phyloP scores from a whole-genome alignment of 1,139 yeast genomes.

The Pneumocystis wakefieldiae region DNA sequence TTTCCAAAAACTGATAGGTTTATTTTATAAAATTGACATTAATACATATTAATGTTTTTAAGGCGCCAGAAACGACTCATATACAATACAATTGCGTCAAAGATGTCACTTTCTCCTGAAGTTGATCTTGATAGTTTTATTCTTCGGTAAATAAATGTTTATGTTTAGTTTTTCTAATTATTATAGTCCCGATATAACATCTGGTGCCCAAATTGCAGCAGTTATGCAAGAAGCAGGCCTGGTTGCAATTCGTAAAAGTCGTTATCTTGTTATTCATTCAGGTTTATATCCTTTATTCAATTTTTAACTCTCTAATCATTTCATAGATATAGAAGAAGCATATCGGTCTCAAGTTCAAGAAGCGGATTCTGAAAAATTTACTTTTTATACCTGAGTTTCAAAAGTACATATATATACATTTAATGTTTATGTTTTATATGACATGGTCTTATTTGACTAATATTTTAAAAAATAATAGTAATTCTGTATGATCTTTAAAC shows the following conservation, averaged over 20 bases:
- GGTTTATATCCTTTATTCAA: not conserved
- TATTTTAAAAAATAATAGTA: not conserved
- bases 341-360: constrained; percentile 92
- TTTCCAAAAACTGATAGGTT: constrained; percentile 38
- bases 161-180: not conserved
- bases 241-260: constrained; percentile 91
- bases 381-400: constrained; percentile 61
- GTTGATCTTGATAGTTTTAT: constrained; percentile 90
- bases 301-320: constrained; percentile 29
- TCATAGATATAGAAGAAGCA: constrained; percentile 87
- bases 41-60: constrained; percentile 51
- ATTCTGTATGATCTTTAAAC: not conserved
- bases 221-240: constrained; percentile 99
- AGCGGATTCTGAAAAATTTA: constrained; percentile 94
- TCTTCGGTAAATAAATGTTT: constrained; percentile 33
- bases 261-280: constrained; percentile 64
- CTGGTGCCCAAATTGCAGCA: constrained; percentile 97
- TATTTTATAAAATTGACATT: not conserved
- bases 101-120: constrained; percentile 96
- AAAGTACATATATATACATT: not conserved
- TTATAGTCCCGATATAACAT: constrained; percentile 63
- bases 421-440: not conserved
- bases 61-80: constrained; percentile 95
- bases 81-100: constrained; percentile 89
- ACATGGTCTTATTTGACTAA: not conserved